A percentile compares a stretch with the other conserved stretches of the same genome.
phyloP scores from a whole-genome alignment of 208 protist genomes.

The Acanthamoeba polyphaga region DNA sequence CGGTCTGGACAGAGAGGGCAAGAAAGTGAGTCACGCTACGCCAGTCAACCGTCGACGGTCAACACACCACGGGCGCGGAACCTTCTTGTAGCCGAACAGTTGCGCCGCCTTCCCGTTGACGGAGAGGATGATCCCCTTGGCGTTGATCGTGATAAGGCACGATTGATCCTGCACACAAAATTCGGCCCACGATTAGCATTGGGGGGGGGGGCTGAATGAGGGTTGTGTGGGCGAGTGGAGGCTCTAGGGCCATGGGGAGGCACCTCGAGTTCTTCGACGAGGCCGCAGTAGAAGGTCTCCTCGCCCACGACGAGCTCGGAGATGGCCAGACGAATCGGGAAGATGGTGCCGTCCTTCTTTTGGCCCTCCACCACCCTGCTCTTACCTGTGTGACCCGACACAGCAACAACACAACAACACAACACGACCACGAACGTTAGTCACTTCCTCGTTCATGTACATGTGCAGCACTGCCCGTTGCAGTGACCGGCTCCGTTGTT shows the following conservation, averaged over 20 bases:
- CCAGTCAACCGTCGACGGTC: background rate
- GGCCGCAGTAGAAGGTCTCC: constrained; percentile 43
- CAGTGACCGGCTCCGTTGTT: background rate
- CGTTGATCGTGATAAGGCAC: constrained; percentile 53
- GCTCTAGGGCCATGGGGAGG: too few relatives aligned
- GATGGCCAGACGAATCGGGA: constrained; percentile 62
- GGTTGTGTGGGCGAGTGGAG: too few relatives aligned
- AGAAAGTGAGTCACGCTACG: background rate
- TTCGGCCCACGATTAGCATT: too few relatives aligned
- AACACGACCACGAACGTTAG: too few relatives aligned
- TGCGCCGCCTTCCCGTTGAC: constrained; percentile 30
- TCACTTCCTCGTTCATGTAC: too few relatives aligned
- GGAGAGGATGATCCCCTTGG: constrained; percentile 50
- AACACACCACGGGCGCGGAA: background rate
- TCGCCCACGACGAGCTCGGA: constrained; percentile 51
- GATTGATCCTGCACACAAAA: constrained; percentile 34
- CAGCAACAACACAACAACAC: too few relatives aligned
- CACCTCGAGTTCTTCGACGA: constrained; percentile 71
- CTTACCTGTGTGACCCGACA: background rate
- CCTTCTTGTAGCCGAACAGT: constrained; percentile 64
- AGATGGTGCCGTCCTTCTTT: constrained; percentile 59
- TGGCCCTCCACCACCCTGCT: constrained; percentile 63
- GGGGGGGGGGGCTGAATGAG: too few relatives aligned
- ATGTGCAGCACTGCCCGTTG: too few relatives aligned
- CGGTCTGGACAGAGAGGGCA: background rate